These are phyloP conservation scores for Komagataella pastoris DNA, from an alignment of 805 yeast species.

Conservation along the genomic window DNA sequence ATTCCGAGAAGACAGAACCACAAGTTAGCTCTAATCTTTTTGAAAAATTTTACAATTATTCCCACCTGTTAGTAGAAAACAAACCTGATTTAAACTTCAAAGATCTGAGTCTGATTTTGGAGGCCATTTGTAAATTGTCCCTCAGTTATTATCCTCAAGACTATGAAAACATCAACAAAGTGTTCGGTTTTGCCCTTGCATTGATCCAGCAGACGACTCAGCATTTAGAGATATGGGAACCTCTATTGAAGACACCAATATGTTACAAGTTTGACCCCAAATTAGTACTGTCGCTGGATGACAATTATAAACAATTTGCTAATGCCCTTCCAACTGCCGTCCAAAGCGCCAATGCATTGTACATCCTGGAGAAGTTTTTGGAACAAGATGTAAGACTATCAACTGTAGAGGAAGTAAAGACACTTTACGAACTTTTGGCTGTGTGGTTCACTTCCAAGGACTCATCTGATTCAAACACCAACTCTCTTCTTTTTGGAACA, in stretches of 20 bases:
- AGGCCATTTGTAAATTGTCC: constrained; percentile 51
- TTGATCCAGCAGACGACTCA: constrained; percentile 14
- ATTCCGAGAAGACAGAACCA: constrained; percentile 1
- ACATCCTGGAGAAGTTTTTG: constrained; percentile 36
- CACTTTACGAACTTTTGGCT: constrained; percentile 42
- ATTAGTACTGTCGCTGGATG: constrained; percentile 8
- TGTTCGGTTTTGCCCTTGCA: constrained; percentile 43
- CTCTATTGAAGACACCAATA: constrained; percentile 25
- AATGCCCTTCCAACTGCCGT: constrained; percentile 8
- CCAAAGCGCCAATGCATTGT: constrained; percentile 45
- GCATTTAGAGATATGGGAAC: constrained; percentile 22
- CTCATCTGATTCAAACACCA: constrained; percentile 2
- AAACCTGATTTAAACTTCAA: constrained; percentile 57
- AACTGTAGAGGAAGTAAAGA: constrained; percentile 37
- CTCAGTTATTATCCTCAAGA: constrained; percentile 55
- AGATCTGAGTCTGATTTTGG: constrained; percentile 51
- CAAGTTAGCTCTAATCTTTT: constrained; percentile 26
- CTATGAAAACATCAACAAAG: constrained; percentile 42
- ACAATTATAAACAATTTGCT: background rate
- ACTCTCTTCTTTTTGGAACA: constrained; percentile 13
- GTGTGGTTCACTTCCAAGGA: constrained; percentile 13
- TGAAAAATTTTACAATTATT: constrained; percentile 52
- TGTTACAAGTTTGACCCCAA: constrained; percentile 32
- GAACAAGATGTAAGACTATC: constrained; percentile 16
- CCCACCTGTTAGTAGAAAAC: constrained; percentile 35